Conservation (phyloP, 768 basidiomycete species). For the Tubosaeta sp. region DNA sequence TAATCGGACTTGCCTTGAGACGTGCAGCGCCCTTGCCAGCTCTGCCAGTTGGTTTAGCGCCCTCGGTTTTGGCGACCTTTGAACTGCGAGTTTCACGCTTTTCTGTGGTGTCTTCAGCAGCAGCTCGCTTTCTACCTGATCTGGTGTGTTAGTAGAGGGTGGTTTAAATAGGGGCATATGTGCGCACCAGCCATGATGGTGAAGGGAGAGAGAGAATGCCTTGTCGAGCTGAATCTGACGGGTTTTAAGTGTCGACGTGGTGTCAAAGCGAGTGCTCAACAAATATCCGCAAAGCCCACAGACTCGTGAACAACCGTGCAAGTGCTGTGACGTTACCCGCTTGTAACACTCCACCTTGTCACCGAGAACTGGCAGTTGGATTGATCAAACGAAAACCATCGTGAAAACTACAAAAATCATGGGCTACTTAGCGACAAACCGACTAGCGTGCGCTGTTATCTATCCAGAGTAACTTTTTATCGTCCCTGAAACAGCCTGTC, state of each 20-base stretch:
- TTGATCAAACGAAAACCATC: slow-evolving; percentile 26
- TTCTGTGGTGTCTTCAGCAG: slow-evolving; percentile 32
- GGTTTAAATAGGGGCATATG: slow-evolving; percentile 10
- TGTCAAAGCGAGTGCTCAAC: slow-evolving; percentile 23
- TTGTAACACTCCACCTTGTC: slow-evolving; percentile 15
- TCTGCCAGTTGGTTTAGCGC: slow-evolving; percentile 27
- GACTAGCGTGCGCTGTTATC: slow-evolving; percentile 6
- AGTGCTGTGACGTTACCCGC: slow-evolving; percentile 33
- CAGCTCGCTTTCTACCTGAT: slow-evolving; percentile 44
- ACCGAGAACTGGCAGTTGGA: slow-evolving; percentile 5
- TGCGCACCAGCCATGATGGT: slow-evolving; percentile 30
- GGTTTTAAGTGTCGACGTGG: not conserved
- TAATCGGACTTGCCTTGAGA: slow-evolving; percentile 40
- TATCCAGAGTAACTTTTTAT: slow-evolving; percentile 10
- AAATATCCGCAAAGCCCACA: slow-evolving; percentile 24
- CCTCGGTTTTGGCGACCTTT: slow-evolving; percentile 48
- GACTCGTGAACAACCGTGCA: slow-evolving; percentile 6
- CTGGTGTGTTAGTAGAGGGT: not conserved
- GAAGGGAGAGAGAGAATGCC: not conserved
- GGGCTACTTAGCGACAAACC: slow-evolving; percentile 25
- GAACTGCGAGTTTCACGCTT: slow-evolving; percentile 42
- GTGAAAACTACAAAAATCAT: slow-evolving; percentile 26
- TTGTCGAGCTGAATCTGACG: slow-evolving; percentile 6
- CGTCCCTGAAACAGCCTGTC: slow-evolving; percentile 6
- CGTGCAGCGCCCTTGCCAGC: slow-evolving; percentile 37